Conservation (phyloP, 164 flowering plant genomes). For the Sedum album region DNA sequence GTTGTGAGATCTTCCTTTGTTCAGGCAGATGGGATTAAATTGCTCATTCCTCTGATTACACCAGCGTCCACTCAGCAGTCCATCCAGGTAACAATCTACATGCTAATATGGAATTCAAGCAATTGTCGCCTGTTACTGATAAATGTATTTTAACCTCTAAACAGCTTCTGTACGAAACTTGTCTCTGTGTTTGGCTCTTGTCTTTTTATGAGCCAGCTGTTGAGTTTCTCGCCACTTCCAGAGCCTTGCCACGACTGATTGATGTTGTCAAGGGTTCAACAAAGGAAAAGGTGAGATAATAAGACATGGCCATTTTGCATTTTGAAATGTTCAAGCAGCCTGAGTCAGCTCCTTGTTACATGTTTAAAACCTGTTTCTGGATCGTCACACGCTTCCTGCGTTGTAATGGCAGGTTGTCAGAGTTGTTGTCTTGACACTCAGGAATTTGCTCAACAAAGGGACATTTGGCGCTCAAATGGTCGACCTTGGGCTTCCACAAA, state of each 20-base stretch:
- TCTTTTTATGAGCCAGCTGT: constrained; percentile 92
- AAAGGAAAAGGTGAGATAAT: constrained; percentile 77
- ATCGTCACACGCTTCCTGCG: background rate
- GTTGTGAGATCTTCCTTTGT: constrained; percentile 85
- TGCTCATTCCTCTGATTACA: constrained; percentile 75
- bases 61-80: constrained; percentile 97
- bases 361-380: background rate
- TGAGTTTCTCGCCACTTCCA: constrained; percentile 77
- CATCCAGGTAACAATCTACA: constrained; percentile 55
- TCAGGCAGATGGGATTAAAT: constrained; percentile 81
- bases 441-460: constrained; percentile 76
- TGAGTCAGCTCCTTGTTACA: background rate
- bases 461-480: constrained; percentile 95
- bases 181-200: constrained; percentile 93
- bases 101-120: background rate
- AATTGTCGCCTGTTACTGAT: background rate
- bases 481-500: constrained; percentile 71
- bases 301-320: background rate
- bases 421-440: constrained; percentile 74
- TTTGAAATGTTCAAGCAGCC: background rate
- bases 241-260: constrained; percentile 58
- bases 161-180: constrained; percentile 96
- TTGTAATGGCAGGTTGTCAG: constrained; percentile 65
- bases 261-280: constrained; percentile 91
- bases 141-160: background rate